Base-by-base conservation (phyloP, 371 early-diverging fungal species). In the Circinella minor region DNA sequence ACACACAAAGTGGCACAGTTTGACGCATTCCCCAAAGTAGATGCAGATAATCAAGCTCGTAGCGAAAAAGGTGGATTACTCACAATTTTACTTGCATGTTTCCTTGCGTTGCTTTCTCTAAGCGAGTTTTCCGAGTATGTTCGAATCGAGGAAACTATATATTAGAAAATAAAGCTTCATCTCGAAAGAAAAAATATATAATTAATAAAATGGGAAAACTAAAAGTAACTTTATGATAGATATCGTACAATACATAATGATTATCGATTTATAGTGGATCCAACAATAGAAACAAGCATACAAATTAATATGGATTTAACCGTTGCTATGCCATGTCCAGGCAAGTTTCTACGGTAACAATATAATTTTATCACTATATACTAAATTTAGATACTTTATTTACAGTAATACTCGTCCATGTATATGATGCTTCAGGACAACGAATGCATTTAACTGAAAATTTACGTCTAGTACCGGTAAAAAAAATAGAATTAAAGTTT, bases 21-120 rank as follows among this genome's bases (percentile, higher is more conserved):
- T 61, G 96, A 97, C 80, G 96, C 94, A 11, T 97, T 97, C 72
- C 92, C 93, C 9, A 97, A 97, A 77, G 90, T 95, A 57, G 95
- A 95, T 66, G 80, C 82, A 51, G 91, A 91, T 66, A 91, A 92
- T 72, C 90, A 92, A 67, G 80, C 89, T 57, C 81, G 90, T 18
- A 91, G 94, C 38, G 85, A 90, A n/a, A 82, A 89, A 3, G 96
- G 97, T 59, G 96, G 96, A 34, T 39, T 94, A 27, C 74, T 94
- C 61, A 94, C 95, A 4, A 65, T 95, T 4, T 36, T 93, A 1
- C 90, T 96, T 18, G 73, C 89, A 6, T 66, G 88, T 27, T 77
- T 89, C 37, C 87, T 96, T 47, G 73, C 81, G 37, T 74, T 90
- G 51, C 81, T 96, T 49, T 86, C 91, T 17, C 39, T 85, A 48